Percentiles rank a stretch among this genome's conserved stretches.
Evolutionary conservation across 1,284 basidiomycete species (phyloP).

Genomic region (Boletellus deceptivus): DNA sequence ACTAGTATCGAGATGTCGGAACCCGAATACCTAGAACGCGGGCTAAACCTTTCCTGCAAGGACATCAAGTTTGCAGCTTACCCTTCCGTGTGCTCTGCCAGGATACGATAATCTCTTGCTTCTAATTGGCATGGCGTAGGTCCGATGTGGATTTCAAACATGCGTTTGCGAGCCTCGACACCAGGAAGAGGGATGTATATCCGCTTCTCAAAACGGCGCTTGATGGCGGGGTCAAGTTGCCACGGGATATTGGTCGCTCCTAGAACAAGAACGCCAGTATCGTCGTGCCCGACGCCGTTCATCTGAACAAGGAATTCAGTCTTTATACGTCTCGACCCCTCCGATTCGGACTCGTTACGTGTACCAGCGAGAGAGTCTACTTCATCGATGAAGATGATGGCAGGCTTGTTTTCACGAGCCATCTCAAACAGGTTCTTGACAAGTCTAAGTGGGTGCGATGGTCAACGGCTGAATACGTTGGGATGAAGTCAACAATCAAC

Average conservation of each 20-base stretch:
- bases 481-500: constrained; percentile 22
- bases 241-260: constrained; percentile 98
- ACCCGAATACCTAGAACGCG: constrained; percentile 71
- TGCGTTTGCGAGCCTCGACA: constrained; percentile 86
- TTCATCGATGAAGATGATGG: constrained; percentile 99
- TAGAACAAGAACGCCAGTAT: constrained; percentile 96
- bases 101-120: constrained; percentile 75
- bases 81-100: constrained; percentile 90
- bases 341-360: constrained; percentile 93
- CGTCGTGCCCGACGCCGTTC: constrained; percentile 98
- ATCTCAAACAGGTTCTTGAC: constrained; percentile 97
- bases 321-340: constrained; percentile 95
- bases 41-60: neutral
- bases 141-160: constrained; percentile 98
- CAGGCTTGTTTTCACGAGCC: constrained; percentile 94
- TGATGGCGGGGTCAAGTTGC: constrained; percentile 97
- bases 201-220: constrained; percentile 96
- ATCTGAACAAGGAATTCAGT: constrained; percentile 98
- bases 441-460: constrained; percentile 49
- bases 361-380: constrained; percentile 96
- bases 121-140: constrained; percentile 86
- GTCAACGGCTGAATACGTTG: too few relatives aligned
- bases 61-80: constrained; percentile 30
- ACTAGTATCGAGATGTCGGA: constrained; percentile 96
- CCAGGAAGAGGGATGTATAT: constrained; percentile 98